Percentiles rank a stretch among this genome's conserved stretches.
Evolutionary conservation across 805 yeast genomes (phyloP).

Genomic region (Ogataea saltuana): DNA sequence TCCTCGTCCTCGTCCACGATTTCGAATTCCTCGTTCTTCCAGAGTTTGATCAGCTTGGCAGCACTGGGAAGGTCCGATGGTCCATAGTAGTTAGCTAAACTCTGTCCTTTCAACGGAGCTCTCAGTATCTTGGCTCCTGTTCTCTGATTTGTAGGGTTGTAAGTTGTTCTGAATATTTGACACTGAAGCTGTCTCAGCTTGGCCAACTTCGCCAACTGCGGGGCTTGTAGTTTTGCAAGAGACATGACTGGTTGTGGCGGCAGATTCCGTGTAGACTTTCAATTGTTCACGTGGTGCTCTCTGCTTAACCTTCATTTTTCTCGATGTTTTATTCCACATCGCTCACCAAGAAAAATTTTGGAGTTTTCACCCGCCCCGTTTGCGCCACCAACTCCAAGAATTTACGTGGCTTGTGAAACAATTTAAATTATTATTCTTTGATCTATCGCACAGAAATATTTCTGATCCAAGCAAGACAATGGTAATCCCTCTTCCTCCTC

Average conservation of each 20-base stretch:
- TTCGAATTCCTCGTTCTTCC: constrained; percentile 33
- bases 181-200: constrained; percentile 62
- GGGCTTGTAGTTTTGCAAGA: constrained; percentile 27
- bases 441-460: too few species aligned
- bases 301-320: background rate
- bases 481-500: too few species aligned
- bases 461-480: too few species aligned
- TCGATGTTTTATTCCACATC: background rate
- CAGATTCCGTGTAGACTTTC: too few species aligned
- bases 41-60: constrained; percentile 28
- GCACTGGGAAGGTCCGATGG: constrained; percentile 68
- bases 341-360: background rate
- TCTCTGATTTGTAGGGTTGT: constrained; percentile 64
- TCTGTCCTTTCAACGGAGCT: constrained; percentile 70
- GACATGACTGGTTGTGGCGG: constrained; percentile 1
- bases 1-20: constrained; percentile 69
- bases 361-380: too few species aligned
- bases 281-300: too few species aligned
- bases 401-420: too few species aligned
- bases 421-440: too few species aligned
- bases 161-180: constrained; percentile 65
- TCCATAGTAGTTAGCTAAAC: constrained; percentile 72
- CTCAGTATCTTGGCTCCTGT: constrained; percentile 74
- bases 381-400: too few species aligned
- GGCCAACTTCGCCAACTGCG: constrained; percentile 48